Evolutionary conservation across 2,329 filamentous ascomycete species (phyloP).

Genomic region (Aureobasidium sp.): DNA sequence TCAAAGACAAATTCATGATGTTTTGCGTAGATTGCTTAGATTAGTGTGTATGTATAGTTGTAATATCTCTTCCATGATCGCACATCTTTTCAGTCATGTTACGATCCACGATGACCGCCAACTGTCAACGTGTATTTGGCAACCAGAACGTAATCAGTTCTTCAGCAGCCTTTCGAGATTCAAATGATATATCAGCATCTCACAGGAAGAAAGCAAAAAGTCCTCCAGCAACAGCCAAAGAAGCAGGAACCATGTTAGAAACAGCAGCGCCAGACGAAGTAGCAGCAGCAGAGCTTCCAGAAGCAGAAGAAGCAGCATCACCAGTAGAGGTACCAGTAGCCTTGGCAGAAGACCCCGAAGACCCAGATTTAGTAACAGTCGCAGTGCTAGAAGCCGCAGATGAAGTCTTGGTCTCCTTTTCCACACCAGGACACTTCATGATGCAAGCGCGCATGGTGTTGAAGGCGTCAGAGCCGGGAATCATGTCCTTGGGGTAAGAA

Average conservation of each 20-base stretch:
- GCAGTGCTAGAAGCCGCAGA: not conserved
- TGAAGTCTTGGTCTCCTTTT: constrained; percentile 15
- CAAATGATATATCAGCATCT: not conserved
- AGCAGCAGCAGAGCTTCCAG: not conserved
- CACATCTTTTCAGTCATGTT: not conserved
- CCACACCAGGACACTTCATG: constrained; percentile 24
- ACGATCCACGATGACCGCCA: no score
- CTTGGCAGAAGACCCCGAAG: not conserved
- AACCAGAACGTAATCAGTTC: no score
- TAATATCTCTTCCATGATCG: not conserved
- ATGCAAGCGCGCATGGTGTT: constrained; percentile 26
- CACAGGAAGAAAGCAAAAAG: not conserved
- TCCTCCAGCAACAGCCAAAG: constrained; percentile 2
- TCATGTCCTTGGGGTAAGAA: constrained; percentile 25
- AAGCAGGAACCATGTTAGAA: not conserved
- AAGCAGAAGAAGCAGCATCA: not conserved
- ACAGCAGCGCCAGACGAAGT: constrained; percentile 5
- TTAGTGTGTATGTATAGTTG: not conserved
- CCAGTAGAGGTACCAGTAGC: not conserved
- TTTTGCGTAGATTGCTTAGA: not conserved
- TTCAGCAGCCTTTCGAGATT: no score
- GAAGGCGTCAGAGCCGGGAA: constrained; percentile 20
- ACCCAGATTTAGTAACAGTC: not conserved
- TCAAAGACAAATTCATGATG: not conserved
- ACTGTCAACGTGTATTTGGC: no score